Conservation (phyloP, 75 land plant genomes). For the Sequoia sempervirens region DNA sequence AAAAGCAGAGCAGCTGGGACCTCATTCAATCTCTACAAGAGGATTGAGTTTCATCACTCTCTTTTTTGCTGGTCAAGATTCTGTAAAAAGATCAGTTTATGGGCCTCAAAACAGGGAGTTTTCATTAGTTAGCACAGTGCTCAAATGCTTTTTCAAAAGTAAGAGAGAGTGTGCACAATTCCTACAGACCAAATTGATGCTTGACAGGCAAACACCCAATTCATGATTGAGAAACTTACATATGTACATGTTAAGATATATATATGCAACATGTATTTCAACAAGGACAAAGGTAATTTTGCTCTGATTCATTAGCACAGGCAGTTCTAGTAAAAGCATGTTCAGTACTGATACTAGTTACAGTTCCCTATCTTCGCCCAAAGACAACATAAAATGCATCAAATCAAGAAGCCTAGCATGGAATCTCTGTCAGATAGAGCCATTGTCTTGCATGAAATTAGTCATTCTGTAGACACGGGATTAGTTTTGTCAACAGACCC, state of each 20-base stretch:
- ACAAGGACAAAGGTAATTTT: constrained; percentile 4
- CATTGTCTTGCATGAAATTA: background rate
- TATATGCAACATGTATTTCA: constrained; percentile 1
- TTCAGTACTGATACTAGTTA: constrained; percentile 2
- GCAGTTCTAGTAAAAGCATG: constrained; percentile 4
- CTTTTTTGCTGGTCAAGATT: constrained; percentile 10
- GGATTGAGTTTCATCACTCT: constrained; percentile 12
- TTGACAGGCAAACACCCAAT: background rate
- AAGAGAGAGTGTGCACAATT: background rate
- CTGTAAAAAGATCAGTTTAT: constrained; percentile 1
- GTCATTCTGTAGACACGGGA: background rate
- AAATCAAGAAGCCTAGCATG: background rate
- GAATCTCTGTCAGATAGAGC: constrained; percentile 7
- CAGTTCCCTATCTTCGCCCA: background rate
- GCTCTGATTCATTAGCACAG: background rate
- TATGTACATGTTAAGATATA: background rate
- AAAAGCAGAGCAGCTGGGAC: constrained; percentile 11
- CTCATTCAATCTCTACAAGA: constrained; percentile 13
- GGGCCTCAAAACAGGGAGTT: constrained; percentile 3
- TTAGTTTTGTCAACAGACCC: constrained; percentile 21
- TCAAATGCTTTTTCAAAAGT: background rate
- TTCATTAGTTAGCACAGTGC: background rate
- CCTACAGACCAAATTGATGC: constrained; percentile 1
- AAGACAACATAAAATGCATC: background rate
- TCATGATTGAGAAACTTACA: background rate